phyloP scores from a whole-genome alignment of 805 yeast genomes.

The Metschnikowia santaceciliae region DNA sequence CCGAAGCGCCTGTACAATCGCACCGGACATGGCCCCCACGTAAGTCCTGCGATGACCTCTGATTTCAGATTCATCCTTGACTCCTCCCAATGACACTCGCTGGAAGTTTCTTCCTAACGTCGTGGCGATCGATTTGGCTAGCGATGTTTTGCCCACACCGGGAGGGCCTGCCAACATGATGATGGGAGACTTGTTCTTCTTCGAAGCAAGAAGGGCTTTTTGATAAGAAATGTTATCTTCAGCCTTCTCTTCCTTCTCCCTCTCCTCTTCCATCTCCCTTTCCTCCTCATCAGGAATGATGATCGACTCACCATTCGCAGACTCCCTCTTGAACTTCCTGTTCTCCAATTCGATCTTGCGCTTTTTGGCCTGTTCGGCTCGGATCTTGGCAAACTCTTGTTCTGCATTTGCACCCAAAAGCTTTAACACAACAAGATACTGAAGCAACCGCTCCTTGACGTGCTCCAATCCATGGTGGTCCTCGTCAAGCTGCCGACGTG shows the following conservation, averaged over 20 bases:
- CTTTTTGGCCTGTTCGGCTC: conserved; percentile 8
- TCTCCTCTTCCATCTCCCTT: conserved; percentile 25
- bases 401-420: conserved; percentile 44
- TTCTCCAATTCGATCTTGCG: conserved; percentile 11
- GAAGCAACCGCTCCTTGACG: conserved; percentile 72
- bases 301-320: conserved; percentile 22
- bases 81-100: conserved; percentile 80
- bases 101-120: conserved; percentile 73
- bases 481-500: conserved; percentile 56
- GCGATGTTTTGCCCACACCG: conserved; percentile 87
- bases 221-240: conserved; percentile 5
- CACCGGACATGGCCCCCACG: conserved; percentile 90
- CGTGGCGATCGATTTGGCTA: conserved; percentile 76
- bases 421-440: conserved; percentile 75
- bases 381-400: conserved; percentile 13
- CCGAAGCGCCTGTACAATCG: conserved; percentile 69
- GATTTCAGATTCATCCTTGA: conserved; percentile 83
- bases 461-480: conserved; percentile 76
- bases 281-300: conserved; percentile 38
- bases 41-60: conserved; percentile 89
- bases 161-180: conserved; percentile 86
- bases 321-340: conserved; percentile 18
- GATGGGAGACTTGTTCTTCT: conserved; percentile 61
- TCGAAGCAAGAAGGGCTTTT: conserved; percentile 21
- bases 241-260: conserved; percentile 23